These are phyloP conservation scores for Boletus rufocinnamomeus DNA, from an alignment of 768 basidiomycete species.

Conservation along the genomic window DNA sequence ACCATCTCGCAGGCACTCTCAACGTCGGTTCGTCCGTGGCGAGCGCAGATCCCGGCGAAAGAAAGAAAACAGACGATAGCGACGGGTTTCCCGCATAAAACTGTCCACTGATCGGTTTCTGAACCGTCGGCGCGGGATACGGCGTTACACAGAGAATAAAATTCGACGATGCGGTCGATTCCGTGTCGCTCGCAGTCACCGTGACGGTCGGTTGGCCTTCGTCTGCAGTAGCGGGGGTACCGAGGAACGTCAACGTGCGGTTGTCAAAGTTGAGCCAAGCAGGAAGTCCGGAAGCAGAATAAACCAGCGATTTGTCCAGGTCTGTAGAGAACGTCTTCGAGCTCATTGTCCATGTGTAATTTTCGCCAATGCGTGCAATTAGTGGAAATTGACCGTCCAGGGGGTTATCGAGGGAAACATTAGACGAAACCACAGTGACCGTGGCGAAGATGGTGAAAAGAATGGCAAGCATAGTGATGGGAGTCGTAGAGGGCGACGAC, in stretches of 20 bases:
- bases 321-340: conserved; percentile 61
- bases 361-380: conserved; percentile 66
- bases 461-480: conserved; percentile 64
- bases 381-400: conserved; percentile 74
- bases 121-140: conserved; percentile 53
- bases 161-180: conserved; percentile 50
- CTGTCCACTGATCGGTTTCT: conserved; percentile 56
- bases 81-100: conserved; percentile 61
- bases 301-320: conserved; percentile 45
- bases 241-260: conserved; percentile 58
- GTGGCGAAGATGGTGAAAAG: conserved; percentile 53
- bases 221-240: conserved; percentile 64
- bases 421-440: conserved; percentile 42
- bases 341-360: conserved; percentile 73
- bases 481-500: conserved; percentile 48
- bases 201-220: conserved; percentile 62
- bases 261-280: conserved; percentile 78
- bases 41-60: conserved; percentile 62
- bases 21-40: conserved; percentile 52
- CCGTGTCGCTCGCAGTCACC: conserved; percentile 60
- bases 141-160: conserved; percentile 61
- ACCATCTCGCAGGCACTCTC: conserved; percentile 80
- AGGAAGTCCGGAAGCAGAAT: conserved; percentile 61
- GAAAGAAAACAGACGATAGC: conserved; percentile 74
- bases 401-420: conserved; percentile 57